Base-by-base conservation (phyloP, 2,329 filamentous ascomycete species). In the Blastomyces emzantsi region DNA sequence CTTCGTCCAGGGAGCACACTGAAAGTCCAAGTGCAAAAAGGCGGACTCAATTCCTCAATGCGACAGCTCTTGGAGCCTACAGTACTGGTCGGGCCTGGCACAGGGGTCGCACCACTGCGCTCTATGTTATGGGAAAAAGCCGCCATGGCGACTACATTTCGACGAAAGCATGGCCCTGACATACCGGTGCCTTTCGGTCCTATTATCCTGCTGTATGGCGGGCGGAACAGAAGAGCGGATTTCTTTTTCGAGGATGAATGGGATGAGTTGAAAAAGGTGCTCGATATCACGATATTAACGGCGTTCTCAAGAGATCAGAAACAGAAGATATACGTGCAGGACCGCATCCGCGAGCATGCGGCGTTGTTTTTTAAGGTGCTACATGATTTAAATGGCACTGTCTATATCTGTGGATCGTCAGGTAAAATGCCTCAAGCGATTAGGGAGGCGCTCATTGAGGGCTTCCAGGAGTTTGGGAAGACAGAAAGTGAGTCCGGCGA, bases 211-310 rank as follows among this genome's bases (percentile, higher is more conserved):
- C 88, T 97, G 75, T 97, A 91, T 68, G 94, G 94, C 13, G 91
- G 90, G 67, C 87, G 94, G 41, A 95, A 90, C 70, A 77, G 80
- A 13, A 70, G 78, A 0, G 84, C 87, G 0, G 94, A 99, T 73
- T 97, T 85, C 76, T 92, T 92, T 77, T 99, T 94, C 73, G 75
- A 80, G 5, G 75, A 87, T 0, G 92, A 97, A 66, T 97, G 92
- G 92, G 70, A 77, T 1, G 51, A 71, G 0, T 67, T 87, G 6
- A 67, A 74, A 7, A 67, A 72, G 1, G 64, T 74, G 1, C 74
- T 81, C 1, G 74, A 77, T 1, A 74, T 90, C 6, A 75, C 80
- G 7, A 80, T 89, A 1, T 77, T 82, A 61, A 82, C 85, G 0
- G 89, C 88, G 0, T 91, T 91, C 71, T 91, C 88, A 2, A 77